Percentiles rank a stretch among this genome's conserved stretches.
Conservation (phyloP, 768 basidiomycete genomes). For the Coprinopsis cinerea region DNA sequence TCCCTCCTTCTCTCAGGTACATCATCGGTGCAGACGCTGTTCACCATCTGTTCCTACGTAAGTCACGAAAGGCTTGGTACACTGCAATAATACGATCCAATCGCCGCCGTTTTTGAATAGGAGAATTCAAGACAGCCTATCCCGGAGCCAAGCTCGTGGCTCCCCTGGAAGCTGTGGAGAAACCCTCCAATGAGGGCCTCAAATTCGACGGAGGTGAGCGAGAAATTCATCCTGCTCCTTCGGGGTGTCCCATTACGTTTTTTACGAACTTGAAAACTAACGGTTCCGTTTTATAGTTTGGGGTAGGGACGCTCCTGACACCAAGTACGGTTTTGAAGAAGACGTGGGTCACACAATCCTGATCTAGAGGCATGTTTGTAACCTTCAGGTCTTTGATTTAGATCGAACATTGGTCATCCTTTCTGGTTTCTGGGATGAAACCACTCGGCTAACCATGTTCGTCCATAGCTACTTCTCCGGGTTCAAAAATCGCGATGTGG, state of each 20-base stretch:
- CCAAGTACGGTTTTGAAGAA: constrained; percentile 73
- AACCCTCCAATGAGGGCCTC: constrained; percentile 44
- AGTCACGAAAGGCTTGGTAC: constrained; percentile 11
- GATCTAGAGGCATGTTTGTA: not conserved
- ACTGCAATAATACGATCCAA: not conserved
- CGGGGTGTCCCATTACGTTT: not conserved
- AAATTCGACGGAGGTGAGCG: constrained; percentile 58
- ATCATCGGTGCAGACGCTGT: constrained; percentile 54
- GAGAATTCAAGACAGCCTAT: constrained; percentile 64
- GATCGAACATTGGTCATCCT: constrained; percentile 45
- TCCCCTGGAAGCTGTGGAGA: constrained; percentile 42
- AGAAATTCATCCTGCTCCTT: too few species aligned
- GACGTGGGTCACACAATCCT: constrained; percentile 32
- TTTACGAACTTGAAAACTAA: not conserved
- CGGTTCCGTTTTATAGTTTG: constrained; percentile 35
- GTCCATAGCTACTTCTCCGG: constrained; percentile 59
- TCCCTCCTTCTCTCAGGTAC: constrained; percentile 31
- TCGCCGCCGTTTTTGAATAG: constrained; percentile 18
- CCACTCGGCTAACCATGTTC: not conserved
- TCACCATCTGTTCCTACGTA: constrained; percentile 57
- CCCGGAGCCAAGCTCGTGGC: constrained; percentile 69
- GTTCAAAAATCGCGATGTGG: constrained; percentile 73
- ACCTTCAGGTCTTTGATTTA: constrained; percentile 8
- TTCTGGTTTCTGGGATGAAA: not conserved
- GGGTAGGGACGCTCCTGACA: constrained; percentile 56